Base-by-base conservation (phyloP, 352 stramenopile genomes). In the Thalassiosira exigua region DNA sequence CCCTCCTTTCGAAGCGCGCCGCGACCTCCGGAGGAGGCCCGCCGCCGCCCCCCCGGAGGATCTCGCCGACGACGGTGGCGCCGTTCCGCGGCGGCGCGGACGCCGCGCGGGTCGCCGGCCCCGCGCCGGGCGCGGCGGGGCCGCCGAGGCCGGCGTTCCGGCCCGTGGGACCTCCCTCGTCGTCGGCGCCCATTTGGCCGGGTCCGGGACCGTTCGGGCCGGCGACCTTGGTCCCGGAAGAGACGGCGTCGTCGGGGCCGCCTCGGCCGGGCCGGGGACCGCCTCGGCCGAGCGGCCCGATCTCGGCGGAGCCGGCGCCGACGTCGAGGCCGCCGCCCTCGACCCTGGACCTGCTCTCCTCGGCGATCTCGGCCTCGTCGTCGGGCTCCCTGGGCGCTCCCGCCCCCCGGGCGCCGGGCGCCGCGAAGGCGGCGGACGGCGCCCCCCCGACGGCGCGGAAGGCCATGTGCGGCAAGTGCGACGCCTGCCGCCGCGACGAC, bases 41-140 rank as follows among this genome's bases (percentile, higher is more conserved):
- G 39, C 12, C 51, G n/a, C 29, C 48, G 26, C 22, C 12, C 19
- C 26, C 26, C 30, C 57, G 59, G 41, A 29, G 62, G 48, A 73
- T 73, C 3, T 73, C 64, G 48, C 64, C 64, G 27, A 73, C 64
- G 27, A 73, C 64, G 17, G 64, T 73, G 17, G 62, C 64, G n/a
- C 64, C 61, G 42, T 19, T 71, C 22, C 9, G 60, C 52, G 14
- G 50, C 22, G 4, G 14, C 14, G 27, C 27, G 9, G 46, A 19
- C 59, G 41, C 22, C 46, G 14, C 60, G 14, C n/a, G n/a, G n/a
- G n/a, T n/a, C n/a, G n/a, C n/a, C n/a, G n/a, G n/a, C n/a, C n/a
- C n/a, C n/a, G n/a, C n/a, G n/a, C n/a, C n/a, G n/a, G n/a, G n/a
- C n/a, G n/a, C n/a, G n/a, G n/a, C n/a, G n/a, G n/a, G n/a, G n/a